Percentiles rank a stretch among this genome's conserved stretches.
Evolutionary conservation across 208 protist species (phyloP).

Genomic region (Strigomonas galati): DNA sequence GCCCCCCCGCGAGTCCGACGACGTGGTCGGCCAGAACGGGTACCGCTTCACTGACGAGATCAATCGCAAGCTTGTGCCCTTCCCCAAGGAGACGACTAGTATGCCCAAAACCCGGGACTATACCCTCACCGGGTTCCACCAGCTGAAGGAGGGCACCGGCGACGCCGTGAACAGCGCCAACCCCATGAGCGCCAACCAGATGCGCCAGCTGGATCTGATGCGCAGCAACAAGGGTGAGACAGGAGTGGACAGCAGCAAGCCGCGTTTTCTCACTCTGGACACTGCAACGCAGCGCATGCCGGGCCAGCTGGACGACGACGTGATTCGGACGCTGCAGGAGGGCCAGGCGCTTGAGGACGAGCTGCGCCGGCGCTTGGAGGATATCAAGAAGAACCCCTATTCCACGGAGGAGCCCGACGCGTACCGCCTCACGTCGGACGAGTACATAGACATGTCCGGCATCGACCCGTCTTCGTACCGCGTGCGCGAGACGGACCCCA

Average conservation of each 20-base stretch:
- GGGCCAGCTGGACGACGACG: slow-evolving; percentile 56
- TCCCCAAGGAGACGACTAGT: slow-evolving; percentile 77
- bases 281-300: slow-evolving; percentile 65
- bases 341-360: slow-evolving; percentile 46
- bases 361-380: slow-evolving; percentile 25
- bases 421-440: slow-evolving; percentile 81
- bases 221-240: not conserved
- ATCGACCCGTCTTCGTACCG: slow-evolving; percentile 76
- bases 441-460: slow-evolving; percentile 80
- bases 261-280: slow-evolving; percentile 59
- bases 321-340: slow-evolving; percentile 48
- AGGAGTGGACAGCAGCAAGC: slow-evolving; percentile 28
- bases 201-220: slow-evolving; percentile 45
- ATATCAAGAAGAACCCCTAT: slow-evolving; percentile 55
- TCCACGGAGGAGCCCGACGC: slow-evolving; percentile 35
- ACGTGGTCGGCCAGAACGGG: slow-evolving; percentile 44
- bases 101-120: slow-evolving; percentile 69
- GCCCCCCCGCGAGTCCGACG: slow-evolving; percentile 70
- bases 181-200: slow-evolving; percentile 63
- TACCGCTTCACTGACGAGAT: slow-evolving; percentile 81
- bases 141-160: slow-evolving; percentile 35
- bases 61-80: slow-evolving; percentile 78
- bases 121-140: slow-evolving; percentile 64
- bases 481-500: slow-evolving; percentile 38
- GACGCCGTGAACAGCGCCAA: slow-evolving; percentile 22